Evolutionary conservation across 2,329 filamentous ascomycete species (phyloP).

Genomic region (Zalaria obscura): DNA sequence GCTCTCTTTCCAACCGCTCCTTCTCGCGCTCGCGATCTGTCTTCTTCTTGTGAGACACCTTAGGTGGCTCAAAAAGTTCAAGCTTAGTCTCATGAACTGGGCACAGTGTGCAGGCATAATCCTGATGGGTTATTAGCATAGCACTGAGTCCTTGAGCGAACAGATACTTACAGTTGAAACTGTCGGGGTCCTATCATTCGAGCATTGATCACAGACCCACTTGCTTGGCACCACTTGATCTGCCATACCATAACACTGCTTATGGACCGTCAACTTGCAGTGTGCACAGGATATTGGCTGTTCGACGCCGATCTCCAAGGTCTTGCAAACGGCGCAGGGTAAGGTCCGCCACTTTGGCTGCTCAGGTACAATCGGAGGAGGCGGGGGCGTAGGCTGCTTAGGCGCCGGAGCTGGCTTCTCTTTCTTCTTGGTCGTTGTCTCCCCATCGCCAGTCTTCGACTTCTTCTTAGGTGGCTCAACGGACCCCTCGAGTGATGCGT

Average conservation of each 20-base stretch:
- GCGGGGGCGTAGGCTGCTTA: slow-evolving; percentile 42
- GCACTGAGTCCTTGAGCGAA: neutral
- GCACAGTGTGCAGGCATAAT: slow-evolving; percentile 87
- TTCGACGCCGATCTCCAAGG: slow-evolving; percentile 57
- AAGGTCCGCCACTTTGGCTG: slow-evolving; percentile 64
- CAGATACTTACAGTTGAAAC: slow-evolving; percentile 59
- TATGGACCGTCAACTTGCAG: slow-evolving; percentile 83
- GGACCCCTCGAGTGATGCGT: slow-evolving; percentile 10
- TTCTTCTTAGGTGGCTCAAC: slow-evolving; percentile 47
- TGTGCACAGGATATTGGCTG: slow-evolving; percentile 68
- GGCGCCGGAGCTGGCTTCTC: slow-evolving; percentile 31
- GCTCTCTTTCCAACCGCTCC: slow-evolving; percentile 72
- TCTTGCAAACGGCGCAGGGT: slow-evolving; percentile 73
- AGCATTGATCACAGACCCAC: slow-evolving; percentile 93
- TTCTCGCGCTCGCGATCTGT: slow-evolving; percentile 82
- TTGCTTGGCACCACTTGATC: slow-evolving; percentile 43
- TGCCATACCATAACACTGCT: slow-evolving; percentile 80
- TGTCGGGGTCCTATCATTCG: slow-evolving; percentile 82
- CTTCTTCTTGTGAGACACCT: slow-evolving; percentile 73
- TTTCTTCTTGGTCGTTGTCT: slow-evolving; percentile 43
- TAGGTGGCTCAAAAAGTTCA: slow-evolving; percentile 73
- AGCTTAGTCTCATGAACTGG: slow-evolving; percentile 68
- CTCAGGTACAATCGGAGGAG: slow-evolving; percentile 55
- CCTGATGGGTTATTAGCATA: slow-evolving; percentile 30
- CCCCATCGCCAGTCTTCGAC: slow-evolving; percentile 30